Evolutionary conservation across 352 stramenopile species (phyloP).

Genomic region (Phytophthora melonis): DNA sequence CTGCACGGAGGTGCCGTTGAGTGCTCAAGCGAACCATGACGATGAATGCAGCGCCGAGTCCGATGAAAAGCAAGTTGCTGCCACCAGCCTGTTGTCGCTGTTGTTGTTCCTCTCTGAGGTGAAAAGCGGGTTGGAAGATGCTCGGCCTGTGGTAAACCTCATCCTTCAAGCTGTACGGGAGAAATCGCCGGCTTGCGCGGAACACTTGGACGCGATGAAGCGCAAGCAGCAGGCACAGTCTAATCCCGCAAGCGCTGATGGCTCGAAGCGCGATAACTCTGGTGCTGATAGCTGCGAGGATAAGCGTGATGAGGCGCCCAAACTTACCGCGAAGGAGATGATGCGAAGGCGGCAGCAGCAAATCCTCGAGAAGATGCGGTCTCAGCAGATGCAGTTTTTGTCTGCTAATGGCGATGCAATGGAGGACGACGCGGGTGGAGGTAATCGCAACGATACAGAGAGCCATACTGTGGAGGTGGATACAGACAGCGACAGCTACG

Average conservation of each 20-base stretch:
- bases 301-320: slow-evolving; percentile 25
- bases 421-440: slow-evolving; percentile 19
- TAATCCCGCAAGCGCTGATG: neutral
- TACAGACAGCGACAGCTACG: slow-evolving; percentile 32
- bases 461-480: slow-evolving; percentile 8
- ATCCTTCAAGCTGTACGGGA: slow-evolving; percentile 32
- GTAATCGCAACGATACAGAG: slow-evolving; percentile 12
- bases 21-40: neutral
- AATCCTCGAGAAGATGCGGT: slow-evolving; percentile 78
- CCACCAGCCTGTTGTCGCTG: slow-evolving; percentile 37
- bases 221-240: slow-evolving; percentile 17
- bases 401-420: slow-evolving; percentile 50
- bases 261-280: slow-evolving; percentile 5
- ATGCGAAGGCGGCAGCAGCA: slow-evolving; percentile 70
- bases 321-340: slow-evolving; percentile 60
- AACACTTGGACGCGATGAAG: slow-evolving; percentile 34
- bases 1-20: slow-evolving; percentile 39
- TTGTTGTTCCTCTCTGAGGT: slow-evolving; percentile 29
- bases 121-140: slow-evolving; percentile 38
- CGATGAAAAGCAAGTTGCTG: neutral
- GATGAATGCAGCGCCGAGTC: slow-evolving; percentile 1
- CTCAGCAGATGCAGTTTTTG: slow-evolving; percentile 80
- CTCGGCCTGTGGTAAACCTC: slow-evolving; percentile 27
- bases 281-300: slow-evolving; percentile 4
- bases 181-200: slow-evolving; percentile 37